phyloP scores from a whole-genome alignment of 2,329 filamentous ascomycete species.

The Ophiostoma fasciatum region DNA sequence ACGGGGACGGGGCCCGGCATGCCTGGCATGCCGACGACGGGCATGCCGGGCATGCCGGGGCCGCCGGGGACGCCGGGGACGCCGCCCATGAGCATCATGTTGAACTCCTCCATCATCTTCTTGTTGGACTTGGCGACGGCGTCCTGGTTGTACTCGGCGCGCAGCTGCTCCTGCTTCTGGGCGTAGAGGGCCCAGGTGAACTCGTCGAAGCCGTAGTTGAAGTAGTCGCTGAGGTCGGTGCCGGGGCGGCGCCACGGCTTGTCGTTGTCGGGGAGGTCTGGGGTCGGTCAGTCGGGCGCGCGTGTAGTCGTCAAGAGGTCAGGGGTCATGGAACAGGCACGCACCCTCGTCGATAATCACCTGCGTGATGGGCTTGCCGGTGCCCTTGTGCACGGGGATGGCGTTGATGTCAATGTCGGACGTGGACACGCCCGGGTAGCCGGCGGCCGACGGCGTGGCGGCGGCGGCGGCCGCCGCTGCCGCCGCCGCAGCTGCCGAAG shows the following conservation, averaged over 20 bases:
- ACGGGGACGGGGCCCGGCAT: slow-evolving; percentile 20
- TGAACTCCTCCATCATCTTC: slow-evolving; percentile 63
- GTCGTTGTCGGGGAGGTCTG: slow-evolving; percentile 60
- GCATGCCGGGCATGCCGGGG: slow-evolving; percentile 21
- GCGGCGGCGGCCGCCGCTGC: slow-evolving; percentile 1
- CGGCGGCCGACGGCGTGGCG: slow-evolving; percentile 10
- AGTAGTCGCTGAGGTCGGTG: slow-evolving; percentile 90
- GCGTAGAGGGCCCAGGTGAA: slow-evolving; percentile 96
- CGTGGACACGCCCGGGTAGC: slow-evolving; percentile 49
- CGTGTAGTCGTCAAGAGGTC: too few species aligned
- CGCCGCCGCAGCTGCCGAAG: background rate
- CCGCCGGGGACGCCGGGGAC: slow-evolving; percentile 26
- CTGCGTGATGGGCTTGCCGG: slow-evolving; percentile 68
- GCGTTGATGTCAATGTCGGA: slow-evolving; percentile 77
- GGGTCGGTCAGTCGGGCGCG: too few species aligned
- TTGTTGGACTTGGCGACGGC: slow-evolving; percentile 50
- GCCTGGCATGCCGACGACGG: slow-evolving; percentile 2
- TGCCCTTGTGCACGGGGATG: slow-evolving; percentile 62
- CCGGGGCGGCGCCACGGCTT: slow-evolving; percentile 94
- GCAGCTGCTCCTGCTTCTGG: slow-evolving; percentile 67
- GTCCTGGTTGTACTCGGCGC: slow-evolving; percentile 59
- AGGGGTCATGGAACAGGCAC: too few species aligned
- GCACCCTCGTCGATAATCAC: slow-evolving; percentile 48
- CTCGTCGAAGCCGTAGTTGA: slow-evolving; percentile 98
- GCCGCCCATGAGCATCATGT: slow-evolving; percentile 51